These are phyloP conservation scores for Mimosa pudica DNA, from an alignment of 306 rosid species.

Conservation along the genomic window DNA sequence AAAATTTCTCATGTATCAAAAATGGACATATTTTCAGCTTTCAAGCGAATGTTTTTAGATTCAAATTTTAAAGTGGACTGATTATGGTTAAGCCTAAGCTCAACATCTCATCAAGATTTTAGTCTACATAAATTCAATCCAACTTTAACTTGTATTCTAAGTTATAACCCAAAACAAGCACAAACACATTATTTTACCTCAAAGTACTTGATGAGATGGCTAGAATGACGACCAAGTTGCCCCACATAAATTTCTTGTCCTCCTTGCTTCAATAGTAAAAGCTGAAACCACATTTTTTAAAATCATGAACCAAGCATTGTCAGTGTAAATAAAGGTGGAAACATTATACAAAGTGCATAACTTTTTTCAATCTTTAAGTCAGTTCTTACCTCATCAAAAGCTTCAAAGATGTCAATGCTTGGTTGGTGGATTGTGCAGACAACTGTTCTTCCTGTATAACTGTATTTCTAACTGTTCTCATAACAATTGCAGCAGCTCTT, in stretches of 20 bases:
- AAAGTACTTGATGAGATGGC: slow-evolving; percentile 55
- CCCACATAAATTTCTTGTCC: slow-evolving; percentile 81
- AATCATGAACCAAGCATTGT: too few relatives aligned
- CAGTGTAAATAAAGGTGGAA: too few relatives aligned
- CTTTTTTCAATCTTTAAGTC: too few relatives aligned
- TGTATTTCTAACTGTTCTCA: slow-evolving; percentile 90
- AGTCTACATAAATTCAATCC: neutral
- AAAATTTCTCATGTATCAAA: too few relatives aligned
- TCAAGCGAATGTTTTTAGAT: neutral
- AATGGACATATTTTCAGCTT: too few relatives aligned
- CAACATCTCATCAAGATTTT: neutral
- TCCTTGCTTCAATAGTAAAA: slow-evolving; percentile 71
- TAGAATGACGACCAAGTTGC: slow-evolving; percentile 71
- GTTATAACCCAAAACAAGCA: neutral
- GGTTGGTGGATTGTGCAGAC: slow-evolving; percentile 98
- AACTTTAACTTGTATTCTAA: neutral
- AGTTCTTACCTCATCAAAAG: slow-evolving; percentile 65
- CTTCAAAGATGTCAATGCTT: slow-evolving; percentile 86
- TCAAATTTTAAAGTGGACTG: neutral
- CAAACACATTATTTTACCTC: slow-evolving; percentile 41
- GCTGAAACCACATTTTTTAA: slow-evolving; percentile 33
- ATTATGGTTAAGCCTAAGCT: neutral
- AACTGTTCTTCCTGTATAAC: slow-evolving; percentile 89
- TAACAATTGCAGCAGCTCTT: slow-evolving; percentile 90
- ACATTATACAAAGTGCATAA: too few relatives aligned